Conservation (phyloP, 495 filamentous ascomycete genomes). For the Lepraria neglecta region DNA sequence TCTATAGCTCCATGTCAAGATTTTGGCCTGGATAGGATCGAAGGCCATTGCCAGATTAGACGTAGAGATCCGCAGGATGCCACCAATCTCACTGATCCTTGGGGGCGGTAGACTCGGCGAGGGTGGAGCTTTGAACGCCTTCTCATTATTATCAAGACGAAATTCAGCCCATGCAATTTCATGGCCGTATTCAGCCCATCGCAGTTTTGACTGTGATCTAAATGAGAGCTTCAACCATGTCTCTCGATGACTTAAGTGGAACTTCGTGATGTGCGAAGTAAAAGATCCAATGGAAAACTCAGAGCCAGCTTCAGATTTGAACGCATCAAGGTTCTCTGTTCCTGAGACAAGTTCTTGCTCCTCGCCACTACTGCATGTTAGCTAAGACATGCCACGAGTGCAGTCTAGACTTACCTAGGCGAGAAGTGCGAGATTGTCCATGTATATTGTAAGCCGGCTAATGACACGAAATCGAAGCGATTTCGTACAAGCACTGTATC, state of each 20-base stretch:
- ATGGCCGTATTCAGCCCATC: conserved; percentile 44
- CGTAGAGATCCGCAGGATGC: conserved; percentile 29
- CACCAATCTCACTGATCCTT: conserved; percentile 25
- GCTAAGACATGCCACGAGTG: neutral
- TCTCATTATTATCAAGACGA: conserved; percentile 22
- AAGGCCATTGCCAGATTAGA: conserved; percentile 34
- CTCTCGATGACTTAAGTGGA: conserved; percentile 23
- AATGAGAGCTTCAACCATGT: conserved; percentile 22
- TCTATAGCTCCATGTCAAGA: conserved; percentile 23
- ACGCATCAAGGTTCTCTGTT: conserved; percentile 5
- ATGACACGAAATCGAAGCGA: conserved; percentile 45
- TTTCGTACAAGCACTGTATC: conserved; percentile 38
- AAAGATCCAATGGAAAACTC: conserved; percentile 4
- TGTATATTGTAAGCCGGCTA: conserved; percentile 25
- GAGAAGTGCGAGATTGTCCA: conserved; percentile 9
- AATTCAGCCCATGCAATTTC: conserved; percentile 50
- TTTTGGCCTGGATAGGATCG: conserved; percentile 24
- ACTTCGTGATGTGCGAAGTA: conserved; percentile 12
- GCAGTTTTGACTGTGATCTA: conserved; percentile 25
- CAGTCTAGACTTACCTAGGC: neutral
- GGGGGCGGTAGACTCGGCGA: conserved; percentile 21
- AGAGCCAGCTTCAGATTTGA: conserved; percentile 5
- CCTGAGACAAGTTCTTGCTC: conserved; percentile 21
- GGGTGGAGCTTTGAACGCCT: conserved; percentile 23
- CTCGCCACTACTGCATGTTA: conserved; percentile 12